Base-by-base conservation (phyloP, 345 rosid genomes). In the Aethionema arabicum region DNA sequence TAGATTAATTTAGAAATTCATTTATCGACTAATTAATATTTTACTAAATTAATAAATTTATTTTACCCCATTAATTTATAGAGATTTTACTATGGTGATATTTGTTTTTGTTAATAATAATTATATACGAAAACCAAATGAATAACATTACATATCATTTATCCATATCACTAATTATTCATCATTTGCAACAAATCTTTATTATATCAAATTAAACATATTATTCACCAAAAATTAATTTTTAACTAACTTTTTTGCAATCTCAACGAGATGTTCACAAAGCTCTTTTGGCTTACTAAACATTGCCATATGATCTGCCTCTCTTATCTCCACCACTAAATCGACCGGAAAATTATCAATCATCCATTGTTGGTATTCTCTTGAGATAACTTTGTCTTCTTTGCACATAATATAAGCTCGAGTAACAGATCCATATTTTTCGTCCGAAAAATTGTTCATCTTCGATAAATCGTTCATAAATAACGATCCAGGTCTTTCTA, bases 251-350 rank as follows among this genome's bases (percentile, higher is more conserved):
- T 56, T 48, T 2, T 7, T 11, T 5, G 62, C 75, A 5, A 56
- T 48, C 2, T 65, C 36, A 11, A 10, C 30, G 6, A 76, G 31
- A 35, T 16, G 44, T 1, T 15, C 41, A 8, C 32, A 31, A 16
- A 78, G 49, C 36, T 72, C 66, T 4, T 10, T 14, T 2, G 78
- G 76, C 46, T 53, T 67, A 0, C 78, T 75, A 12, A 58, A 11
- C 73, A 80, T 75, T 41, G 63, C 40, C 80, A 75, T 77, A 52
- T 77, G 84, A 56, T 69, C 76, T 0, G 79, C 52, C 21, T 56
- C 65, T 4, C 38, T 14, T 33, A 80, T 76, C 40, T 49, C 65
- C 44, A 42, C 42, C 52, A 73, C 78, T 49, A 77, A 70, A 11
- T 75, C 39, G 0, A 32, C 12, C 2, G 55, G 71, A 55, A 59